These are phyloP conservation scores for Triticum monococcum DNA, from an alignment of 176 grass and related monocot species.

Conservation along the genomic window DNA sequence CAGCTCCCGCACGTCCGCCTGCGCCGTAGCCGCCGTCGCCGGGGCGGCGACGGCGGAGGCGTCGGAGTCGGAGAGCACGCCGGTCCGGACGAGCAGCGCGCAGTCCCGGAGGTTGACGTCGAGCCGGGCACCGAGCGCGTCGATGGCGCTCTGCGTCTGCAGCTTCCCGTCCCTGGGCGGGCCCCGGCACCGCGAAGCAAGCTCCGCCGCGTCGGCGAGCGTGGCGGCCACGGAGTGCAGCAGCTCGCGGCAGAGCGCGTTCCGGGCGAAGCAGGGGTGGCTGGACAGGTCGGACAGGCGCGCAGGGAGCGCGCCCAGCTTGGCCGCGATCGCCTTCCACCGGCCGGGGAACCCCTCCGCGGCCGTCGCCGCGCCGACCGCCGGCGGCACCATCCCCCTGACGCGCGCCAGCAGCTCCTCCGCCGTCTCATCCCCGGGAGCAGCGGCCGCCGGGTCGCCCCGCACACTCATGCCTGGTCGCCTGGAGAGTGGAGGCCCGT, in stretches of 20 bases:
- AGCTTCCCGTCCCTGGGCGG: slow-evolving; percentile 47
- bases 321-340: slow-evolving; percentile 66
- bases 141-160: slow-evolving; percentile 80
- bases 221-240: slow-evolving; percentile 62
- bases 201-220: slow-evolving; percentile 50
- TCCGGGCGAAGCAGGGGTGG: slow-evolving; percentile 81
- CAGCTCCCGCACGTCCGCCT: slow-evolving; percentile 66
- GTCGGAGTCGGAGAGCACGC: slow-evolving; percentile 60
- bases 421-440: slow-evolving; percentile 28
- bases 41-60: neutral
- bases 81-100: slow-evolving; percentile 79
- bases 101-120: slow-evolving; percentile 85
- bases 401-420: slow-evolving; percentile 51
- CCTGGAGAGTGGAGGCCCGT: neutral
- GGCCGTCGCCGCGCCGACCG: slow-evolving; percentile 20
- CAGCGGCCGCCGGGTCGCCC: neutral
- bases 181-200: slow-evolving; percentile 41
- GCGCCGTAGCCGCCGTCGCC: neutral
- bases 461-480: slow-evolving; percentile 13
- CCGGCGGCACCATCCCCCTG: slow-evolving; percentile 37
- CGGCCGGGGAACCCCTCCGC: slow-evolving; percentile 47
- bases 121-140: slow-evolving; percentile 67
- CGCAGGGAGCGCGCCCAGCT: slow-evolving; percentile 53
- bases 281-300: slow-evolving; percentile 81
- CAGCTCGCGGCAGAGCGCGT: slow-evolving; percentile 78